Conservation (phyloP, 2,329 filamentous ascomycete genomes). For the Nigrospora oryzae region DNA sequence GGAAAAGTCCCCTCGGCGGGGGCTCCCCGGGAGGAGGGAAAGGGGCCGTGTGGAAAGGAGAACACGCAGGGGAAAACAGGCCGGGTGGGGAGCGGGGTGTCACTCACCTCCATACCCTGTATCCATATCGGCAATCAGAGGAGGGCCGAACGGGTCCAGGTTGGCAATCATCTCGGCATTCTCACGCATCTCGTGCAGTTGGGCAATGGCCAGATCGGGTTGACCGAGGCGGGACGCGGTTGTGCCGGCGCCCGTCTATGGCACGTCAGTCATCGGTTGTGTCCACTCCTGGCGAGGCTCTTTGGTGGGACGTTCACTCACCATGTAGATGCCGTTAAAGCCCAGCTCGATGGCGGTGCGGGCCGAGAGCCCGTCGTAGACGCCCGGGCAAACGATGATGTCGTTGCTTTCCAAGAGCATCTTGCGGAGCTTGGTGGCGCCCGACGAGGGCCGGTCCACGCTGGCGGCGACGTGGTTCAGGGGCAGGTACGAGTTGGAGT, state of each 20-base stretch:
- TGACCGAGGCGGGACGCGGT: slow-evolving; percentile 36
- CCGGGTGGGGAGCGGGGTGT: neutral
- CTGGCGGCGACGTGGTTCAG: slow-evolving; percentile 13
- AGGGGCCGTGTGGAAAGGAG: no score
- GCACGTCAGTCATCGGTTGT: slow-evolving; percentile 28
- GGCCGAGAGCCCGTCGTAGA: slow-evolving; percentile 42
- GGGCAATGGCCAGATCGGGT: slow-evolving; percentile 40
- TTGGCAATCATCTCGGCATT: slow-evolving; percentile 46
- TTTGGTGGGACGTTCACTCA: slow-evolving; percentile 11
- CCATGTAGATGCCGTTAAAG: slow-evolving; percentile 43
- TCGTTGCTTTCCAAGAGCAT: slow-evolving; percentile 20
- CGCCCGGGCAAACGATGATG: slow-evolving; percentile 35
- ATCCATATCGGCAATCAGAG: slow-evolving; percentile 45
- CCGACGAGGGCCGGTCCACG: slow-evolving; percentile 14
- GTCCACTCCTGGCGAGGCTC: slow-evolving; percentile 26
- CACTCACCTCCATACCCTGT: slow-evolving; percentile 42
- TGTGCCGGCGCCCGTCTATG: slow-evolving; percentile 41
- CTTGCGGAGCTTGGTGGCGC: slow-evolving; percentile 21
- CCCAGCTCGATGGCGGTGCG: slow-evolving; percentile 36
- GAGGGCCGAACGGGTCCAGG: slow-evolving; percentile 33
- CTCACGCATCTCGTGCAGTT: slow-evolving; percentile 40
- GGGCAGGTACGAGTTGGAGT: slow-evolving; percentile 4
- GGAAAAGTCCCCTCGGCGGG: no score
- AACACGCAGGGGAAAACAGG: neutral
- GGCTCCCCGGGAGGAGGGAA: neutral